phyloP scores from a whole-genome alignment of 2,329 filamentous ascomycete species.

The Fusarium anthophilum region DNA sequence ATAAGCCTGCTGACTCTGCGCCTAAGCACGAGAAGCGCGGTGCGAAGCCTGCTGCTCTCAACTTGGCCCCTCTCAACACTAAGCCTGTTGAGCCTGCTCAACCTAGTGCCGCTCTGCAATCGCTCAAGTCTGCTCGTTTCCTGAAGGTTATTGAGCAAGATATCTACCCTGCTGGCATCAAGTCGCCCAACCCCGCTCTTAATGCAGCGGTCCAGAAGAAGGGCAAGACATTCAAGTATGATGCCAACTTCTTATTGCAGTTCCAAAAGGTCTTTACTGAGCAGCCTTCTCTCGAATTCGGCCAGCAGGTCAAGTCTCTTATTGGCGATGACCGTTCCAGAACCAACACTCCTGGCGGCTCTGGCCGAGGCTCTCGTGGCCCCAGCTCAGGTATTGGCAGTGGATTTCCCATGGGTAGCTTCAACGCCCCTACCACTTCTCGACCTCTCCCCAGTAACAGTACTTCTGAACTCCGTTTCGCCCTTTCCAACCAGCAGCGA shows the following conservation, averaged over 20 bases:
- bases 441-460: constrained; percentile 76
- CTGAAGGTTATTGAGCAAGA: constrained; percentile 81
- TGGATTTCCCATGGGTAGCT: constrained; percentile 74
- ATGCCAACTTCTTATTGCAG: constrained; percentile 93
- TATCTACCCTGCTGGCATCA: constrained; percentile 84
- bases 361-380: constrained; percentile 24
- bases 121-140: constrained; percentile 90
- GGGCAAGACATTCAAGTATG: constrained; percentile 89
- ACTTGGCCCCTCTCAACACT: constrained; percentile 82
- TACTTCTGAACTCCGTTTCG: constrained; percentile 81
- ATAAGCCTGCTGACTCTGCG: constrained; percentile 56
- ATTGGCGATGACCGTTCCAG: constrained; percentile 76
- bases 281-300: constrained; percentile 94
- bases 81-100: constrained; percentile 90
- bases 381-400: constrained; percentile 44
- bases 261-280: constrained; percentile 97
- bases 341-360: constrained; percentile 35
- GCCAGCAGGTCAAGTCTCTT: constrained; percentile 84
- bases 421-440: constrained; percentile 59
- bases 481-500: constrained; percentile 59
- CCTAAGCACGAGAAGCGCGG: constrained; percentile 67
- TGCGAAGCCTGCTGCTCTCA: constrained; percentile 85
- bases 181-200: constrained; percentile 89
- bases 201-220: constrained; percentile 84
- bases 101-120: constrained; percentile 92